A percentile compares a stretch with the other conserved stretches of the same genome.
phyloP scores from a whole-genome alignment of 768 basidiomycete species.

The Boletellus ananiceps region DNA sequence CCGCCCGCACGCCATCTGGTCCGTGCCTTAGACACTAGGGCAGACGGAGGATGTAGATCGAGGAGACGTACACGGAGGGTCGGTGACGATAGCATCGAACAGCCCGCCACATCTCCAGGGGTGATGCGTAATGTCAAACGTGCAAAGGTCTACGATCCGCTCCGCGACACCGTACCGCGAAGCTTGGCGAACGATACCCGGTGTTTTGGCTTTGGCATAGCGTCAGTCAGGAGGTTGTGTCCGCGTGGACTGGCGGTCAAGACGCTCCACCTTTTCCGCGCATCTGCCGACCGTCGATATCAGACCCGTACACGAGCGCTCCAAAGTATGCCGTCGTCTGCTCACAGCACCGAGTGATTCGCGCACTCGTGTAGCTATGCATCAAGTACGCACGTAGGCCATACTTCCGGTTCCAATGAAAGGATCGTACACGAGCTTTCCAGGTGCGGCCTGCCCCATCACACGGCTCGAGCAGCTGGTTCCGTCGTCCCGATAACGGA shows the following conservation, averaged over 20 bases:
- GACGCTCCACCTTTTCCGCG: slow-evolving; percentile 69
- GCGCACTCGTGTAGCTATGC: not conserved
- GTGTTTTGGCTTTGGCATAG: slow-evolving; percentile 33
- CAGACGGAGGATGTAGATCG: not conserved
- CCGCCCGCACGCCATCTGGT: too few relatives aligned
- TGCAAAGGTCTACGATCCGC: slow-evolving; percentile 77
- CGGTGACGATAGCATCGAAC: slow-evolving; percentile 92
- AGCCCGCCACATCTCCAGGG: slow-evolving; percentile 87
- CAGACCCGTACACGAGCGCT: slow-evolving; percentile 81
- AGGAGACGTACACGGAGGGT: slow-evolving; percentile 77
- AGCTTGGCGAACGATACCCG: slow-evolving; percentile 79
- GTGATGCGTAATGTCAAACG: slow-evolving; percentile 88
- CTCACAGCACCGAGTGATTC: not conserved
- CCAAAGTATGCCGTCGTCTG: slow-evolving; percentile 89
- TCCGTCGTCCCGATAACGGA: not conserved
- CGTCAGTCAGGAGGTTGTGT: not conserved
- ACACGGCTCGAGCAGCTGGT: not conserved
- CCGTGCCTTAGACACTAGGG: not conserved
- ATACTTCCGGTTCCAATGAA: slow-evolving; percentile 93
- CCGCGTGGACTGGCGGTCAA: not conserved
- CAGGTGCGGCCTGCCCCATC: slow-evolving; percentile 65
- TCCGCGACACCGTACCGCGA: slow-evolving; percentile 74
- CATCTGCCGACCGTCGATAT: slow-evolving; percentile 98
- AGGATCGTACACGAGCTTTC: slow-evolving; percentile 91
- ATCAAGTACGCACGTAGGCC: slow-evolving; percentile 57